Evolutionary conservation across 2,329 filamentous ascomycete genomes (phyloP), one percentile per base, ranked within the genome.

Genomic region (Aureobasidium melanogenum): DNA sequence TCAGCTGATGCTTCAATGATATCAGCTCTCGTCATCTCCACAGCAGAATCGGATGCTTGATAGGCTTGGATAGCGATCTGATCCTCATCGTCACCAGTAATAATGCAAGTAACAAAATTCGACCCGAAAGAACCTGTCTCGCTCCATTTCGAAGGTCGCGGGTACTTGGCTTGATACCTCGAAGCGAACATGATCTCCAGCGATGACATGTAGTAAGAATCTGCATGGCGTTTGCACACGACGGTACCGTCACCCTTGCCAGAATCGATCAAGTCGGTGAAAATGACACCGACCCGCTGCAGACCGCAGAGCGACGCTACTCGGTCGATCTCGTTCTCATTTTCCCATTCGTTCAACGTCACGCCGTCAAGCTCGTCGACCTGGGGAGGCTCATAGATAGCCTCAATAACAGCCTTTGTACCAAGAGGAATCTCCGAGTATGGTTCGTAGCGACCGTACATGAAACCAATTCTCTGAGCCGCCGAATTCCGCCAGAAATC

Each of bases 351-450:
- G 55, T 86, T 85, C 61, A 96, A 77, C 0, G 91, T 92, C 50
- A 97, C 84, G 1, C 94, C 94, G 69, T 99, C 94, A 15, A 87
- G 71, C 74, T 99, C 94, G 67, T 92, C 87, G 38, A 93, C 78
- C 71, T 99, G 94, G 2, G 94, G 94, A 5, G 92, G 90, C 72
- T 99, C 94, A 69, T 97, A 99, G 66, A 99, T 96, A 43, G 92
- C 93, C 76, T 99, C 92, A 0, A 99, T 92, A 1, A 99, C 85
- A 17, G 93, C 93, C 75, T 99, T 99, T 61, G 96, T 85, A 10
- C 95, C 95, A 0, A 99, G 81, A 0, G 94, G 95, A 4, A 99
- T 91, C 71, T 96, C 91, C 3, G 87, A 83, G 71, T 99, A 99
- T 73, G 96, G 90, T 64, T 88, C 84, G 70, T 96, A 97, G 58